A percentile compares a stretch with the other conserved stretches of the same genome.
These are phyloP conservation scores for Cyberlindnera xishuangbannaensis DNA, from an alignment of 805 yeast genomes.

Conservation along the genomic window DNA sequence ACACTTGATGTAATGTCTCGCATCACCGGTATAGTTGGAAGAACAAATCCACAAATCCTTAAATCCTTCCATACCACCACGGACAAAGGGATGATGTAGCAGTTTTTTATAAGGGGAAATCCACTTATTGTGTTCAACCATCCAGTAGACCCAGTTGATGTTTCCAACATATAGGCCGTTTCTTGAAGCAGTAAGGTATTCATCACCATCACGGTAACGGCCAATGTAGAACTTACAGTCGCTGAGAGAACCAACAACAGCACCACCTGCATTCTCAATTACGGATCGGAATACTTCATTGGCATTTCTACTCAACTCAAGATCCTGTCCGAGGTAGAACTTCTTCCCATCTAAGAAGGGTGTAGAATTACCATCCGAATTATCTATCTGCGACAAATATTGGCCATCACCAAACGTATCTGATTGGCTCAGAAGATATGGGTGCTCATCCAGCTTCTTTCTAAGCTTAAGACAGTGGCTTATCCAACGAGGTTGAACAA, in stretches of 20 bases:
- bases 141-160: constrained; percentile 68
- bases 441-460: constrained; percentile 43
- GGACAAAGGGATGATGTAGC: constrained; percentile 62
- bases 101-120: constrained; percentile 48
- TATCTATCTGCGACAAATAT: too few relatives aligned
- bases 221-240: constrained; percentile 54
- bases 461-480: constrained; percentile 58
- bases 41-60: constrained; percentile 52
- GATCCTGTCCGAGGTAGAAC: constrained; percentile 51
- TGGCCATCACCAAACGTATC: too few relatives aligned
- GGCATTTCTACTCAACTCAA: constrained; percentile 43
- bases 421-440: too few relatives aligned
- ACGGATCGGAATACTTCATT: constrained; percentile 35
- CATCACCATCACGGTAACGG: constrained; percentile 51
- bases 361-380: too few relatives aligned
- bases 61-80: constrained; percentile 47
- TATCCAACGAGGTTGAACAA: constrained; percentile 78
- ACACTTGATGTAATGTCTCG: constrained; percentile 63
- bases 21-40: constrained; percentile 82
- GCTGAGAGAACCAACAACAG: constrained; percentile 25
- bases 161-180: constrained; percentile 50
- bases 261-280: constrained; percentile 52
- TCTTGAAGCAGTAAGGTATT: constrained; percentile 42
- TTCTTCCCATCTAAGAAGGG: constrained; percentile 40
- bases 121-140: constrained; percentile 53